A percentile compares a stretch with the other conserved stretches of the same genome.
Conservation (phyloP, 495 filamentous ascomycete species). For the Peziza echinospora region DNA sequence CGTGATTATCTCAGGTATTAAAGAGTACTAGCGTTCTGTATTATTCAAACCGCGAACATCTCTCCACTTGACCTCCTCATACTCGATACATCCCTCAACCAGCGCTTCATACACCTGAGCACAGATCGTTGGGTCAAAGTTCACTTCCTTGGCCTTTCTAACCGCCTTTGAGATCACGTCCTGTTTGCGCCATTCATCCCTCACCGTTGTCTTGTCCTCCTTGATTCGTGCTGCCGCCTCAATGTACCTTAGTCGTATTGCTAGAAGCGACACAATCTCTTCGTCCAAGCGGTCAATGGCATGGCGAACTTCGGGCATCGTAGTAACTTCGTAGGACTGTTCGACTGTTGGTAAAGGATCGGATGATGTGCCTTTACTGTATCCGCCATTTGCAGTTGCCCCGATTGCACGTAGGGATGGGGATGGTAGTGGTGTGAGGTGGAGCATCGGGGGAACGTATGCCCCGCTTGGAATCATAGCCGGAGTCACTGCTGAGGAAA, state of each 20-base stretch:
- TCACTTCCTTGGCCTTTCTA: slow-evolving; percentile 9
- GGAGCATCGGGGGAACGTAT: background rate
- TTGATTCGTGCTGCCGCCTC: slow-evolving; percentile 19
- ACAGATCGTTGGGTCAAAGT: slow-evolving; percentile 11
- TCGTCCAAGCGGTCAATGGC: slow-evolving; percentile 16
- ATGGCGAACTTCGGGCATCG: slow-evolving; percentile 15
- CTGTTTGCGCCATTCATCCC: slow-evolving; percentile 17
- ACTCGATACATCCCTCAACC: slow-evolving; percentile 16
- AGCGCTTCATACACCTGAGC: slow-evolving; percentile 13
- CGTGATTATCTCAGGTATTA: too few species aligned
- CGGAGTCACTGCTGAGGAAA: background rate
- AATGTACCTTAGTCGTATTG: slow-evolving; percentile 17
- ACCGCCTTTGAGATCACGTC: slow-evolving; percentile 16
- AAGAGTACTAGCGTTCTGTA: too few species aligned
- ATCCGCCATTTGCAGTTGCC: background rate
- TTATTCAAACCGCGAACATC: too few species aligned
- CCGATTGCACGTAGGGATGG: background rate
- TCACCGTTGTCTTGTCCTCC: slow-evolving; percentile 8
- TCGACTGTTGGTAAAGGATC: background rate
- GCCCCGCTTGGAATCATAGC: background rate
- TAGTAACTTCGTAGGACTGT: slow-evolving; percentile 1
- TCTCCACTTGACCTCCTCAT: slow-evolving; percentile 13
- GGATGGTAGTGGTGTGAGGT: background rate
- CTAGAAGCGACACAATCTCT: slow-evolving; percentile 15
- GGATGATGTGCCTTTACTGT: too few species aligned